These are phyloP conservation scores for Cladosporium austrohemisphaericum DNA, from an alignment of 2,329 filamentous ascomycete species.

Conservation along the genomic window DNA sequence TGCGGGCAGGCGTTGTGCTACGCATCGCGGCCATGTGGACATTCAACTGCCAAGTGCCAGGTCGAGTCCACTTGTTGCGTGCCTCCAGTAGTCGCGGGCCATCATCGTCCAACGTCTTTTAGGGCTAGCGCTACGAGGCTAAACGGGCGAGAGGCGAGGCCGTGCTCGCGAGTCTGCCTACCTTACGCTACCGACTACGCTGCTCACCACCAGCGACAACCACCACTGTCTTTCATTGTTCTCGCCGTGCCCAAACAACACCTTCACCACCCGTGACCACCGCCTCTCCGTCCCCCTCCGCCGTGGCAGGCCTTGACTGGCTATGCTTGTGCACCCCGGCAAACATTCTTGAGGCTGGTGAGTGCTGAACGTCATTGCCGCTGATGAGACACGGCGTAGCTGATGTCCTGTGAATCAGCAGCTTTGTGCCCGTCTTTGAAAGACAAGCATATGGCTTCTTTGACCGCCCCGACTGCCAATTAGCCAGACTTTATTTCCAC, in stretches of 20 bases:
- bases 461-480: conserved; percentile 11
- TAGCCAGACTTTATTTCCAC: conserved; percentile 1
- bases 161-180: no score
- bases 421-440: conserved; percentile 8
- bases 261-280: neutral
- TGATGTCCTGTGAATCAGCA: conserved; percentile 13
- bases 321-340: conserved; percentile 14
- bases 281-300: conserved; percentile 1
- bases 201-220: conserved; percentile 4
- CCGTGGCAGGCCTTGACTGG: conserved; percentile 14
- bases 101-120: conserved; percentile 9
- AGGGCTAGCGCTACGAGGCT: conserved; percentile 9
- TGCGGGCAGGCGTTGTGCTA: conserved; percentile 8
- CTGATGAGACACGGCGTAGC: conserved; percentile 15
- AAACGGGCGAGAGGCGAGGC: conserved; percentile 13
- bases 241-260: neutral
- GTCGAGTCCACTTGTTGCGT: conserved; percentile 1
- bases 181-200: neutral
- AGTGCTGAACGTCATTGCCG: conserved; percentile 16
- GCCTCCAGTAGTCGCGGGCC: neutral
- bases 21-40: neutral
- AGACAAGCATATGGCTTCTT: conserved; percentile 21
- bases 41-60: conserved; percentile 6
- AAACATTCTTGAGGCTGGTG: conserved; percentile 16
- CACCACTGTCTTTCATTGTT: conserved; percentile 5